Conservation (phyloP, 2,329 filamentous ascomycete genomes). For the Colletotrichum cuscutae region DNA sequence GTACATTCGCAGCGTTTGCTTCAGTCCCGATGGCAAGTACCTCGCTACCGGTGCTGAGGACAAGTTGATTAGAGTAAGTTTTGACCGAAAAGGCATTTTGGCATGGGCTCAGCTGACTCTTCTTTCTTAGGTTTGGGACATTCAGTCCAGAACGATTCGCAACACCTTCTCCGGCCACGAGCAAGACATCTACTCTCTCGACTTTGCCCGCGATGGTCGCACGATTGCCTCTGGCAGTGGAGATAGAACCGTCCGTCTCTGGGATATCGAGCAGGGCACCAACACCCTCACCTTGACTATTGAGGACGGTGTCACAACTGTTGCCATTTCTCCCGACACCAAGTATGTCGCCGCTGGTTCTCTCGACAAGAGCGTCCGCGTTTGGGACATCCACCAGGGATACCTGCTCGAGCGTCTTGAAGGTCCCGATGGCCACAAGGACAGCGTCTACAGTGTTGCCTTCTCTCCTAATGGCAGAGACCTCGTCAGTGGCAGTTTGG, state of each 20-base stretch:
- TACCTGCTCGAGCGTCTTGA: conserved; percentile 92
- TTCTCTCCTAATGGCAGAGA: conserved; percentile 95
- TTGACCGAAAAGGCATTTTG: background rate
- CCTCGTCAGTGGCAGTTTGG: conserved; percentile 92
- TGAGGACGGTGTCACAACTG: conserved; percentile 96
- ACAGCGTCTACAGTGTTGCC: conserved; percentile 95
- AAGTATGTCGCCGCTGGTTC: conserved; percentile 95
- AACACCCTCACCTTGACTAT: conserved; percentile 89
- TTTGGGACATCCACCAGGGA: conserved; percentile 92
- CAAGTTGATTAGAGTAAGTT: conserved; percentile 89
- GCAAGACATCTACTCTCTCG: conserved; percentile 97
- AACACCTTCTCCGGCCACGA: conserved; percentile 97
- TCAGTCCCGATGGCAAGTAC: conserved; percentile 94
- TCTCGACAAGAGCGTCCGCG: conserved; percentile 95
- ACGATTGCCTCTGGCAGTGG: conserved; percentile 96
- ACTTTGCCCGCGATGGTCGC: conserved; percentile 92
- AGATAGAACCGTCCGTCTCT: conserved; percentile 92
- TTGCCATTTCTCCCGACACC: conserved; percentile 95
- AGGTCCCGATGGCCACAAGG: conserved; percentile 93
- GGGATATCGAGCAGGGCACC: conserved; percentile 89
- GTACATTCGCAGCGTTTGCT: conserved; percentile 98
- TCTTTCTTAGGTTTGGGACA: conserved; percentile 86
- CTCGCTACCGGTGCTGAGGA: conserved; percentile 97
- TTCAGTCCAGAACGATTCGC: conserved; percentile 82
- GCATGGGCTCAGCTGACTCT: conserved; percentile 20